These are phyloP conservation scores for Malus orientalis DNA, from an alignment of 306 rosid species.

Conservation along the genomic window DNA sequence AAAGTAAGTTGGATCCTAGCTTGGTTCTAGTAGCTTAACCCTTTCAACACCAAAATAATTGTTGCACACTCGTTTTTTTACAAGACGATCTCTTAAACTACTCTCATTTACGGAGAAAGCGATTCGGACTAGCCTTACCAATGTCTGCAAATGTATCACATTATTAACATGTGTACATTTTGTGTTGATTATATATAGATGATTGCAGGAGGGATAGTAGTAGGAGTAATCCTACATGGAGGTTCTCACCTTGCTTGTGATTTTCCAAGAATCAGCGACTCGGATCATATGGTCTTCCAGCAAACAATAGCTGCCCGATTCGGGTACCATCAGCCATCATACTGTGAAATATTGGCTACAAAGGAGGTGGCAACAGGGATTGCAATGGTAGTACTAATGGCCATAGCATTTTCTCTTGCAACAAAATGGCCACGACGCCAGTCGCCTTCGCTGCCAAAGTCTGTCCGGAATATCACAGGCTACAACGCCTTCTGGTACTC, in stretches of 20 bases:
- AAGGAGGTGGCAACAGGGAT: constrained; percentile 66
- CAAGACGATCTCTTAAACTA: too few relatives aligned
- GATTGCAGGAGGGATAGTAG: constrained; percentile 74
- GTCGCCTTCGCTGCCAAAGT: constrained; percentile 43
- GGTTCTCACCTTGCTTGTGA: constrained; percentile 89
- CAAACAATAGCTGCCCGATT: constrained; percentile 56
- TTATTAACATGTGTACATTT: background rate
- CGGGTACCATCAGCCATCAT: constrained; percentile 67
- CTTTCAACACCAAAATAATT: too few relatives aligned
- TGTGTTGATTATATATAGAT: constrained; percentile 25
- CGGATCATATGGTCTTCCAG: constrained; percentile 40
- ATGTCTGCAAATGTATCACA: constrained; percentile 29
- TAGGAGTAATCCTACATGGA: constrained; percentile 79
- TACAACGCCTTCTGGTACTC: constrained; percentile 88
- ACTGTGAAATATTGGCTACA: constrained; percentile 52
- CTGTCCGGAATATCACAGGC: constrained; percentile 60
- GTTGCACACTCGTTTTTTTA: too few relatives aligned
- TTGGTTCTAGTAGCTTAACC: too few relatives aligned
- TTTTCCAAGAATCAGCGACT: constrained; percentile 70
- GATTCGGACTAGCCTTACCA: constrained; percentile 10
- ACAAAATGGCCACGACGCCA: constrained; percentile 82
- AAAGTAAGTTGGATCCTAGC: too few relatives aligned
- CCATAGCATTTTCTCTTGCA: constrained; percentile 65
- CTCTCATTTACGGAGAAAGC: background rate
- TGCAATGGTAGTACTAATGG: constrained; percentile 63